A percentile compares a stretch with the other conserved stretches of the same genome.
Conservation (phyloP, 2,329 filamentous ascomycete species). For the Colletotrichum falcatum region DNA sequence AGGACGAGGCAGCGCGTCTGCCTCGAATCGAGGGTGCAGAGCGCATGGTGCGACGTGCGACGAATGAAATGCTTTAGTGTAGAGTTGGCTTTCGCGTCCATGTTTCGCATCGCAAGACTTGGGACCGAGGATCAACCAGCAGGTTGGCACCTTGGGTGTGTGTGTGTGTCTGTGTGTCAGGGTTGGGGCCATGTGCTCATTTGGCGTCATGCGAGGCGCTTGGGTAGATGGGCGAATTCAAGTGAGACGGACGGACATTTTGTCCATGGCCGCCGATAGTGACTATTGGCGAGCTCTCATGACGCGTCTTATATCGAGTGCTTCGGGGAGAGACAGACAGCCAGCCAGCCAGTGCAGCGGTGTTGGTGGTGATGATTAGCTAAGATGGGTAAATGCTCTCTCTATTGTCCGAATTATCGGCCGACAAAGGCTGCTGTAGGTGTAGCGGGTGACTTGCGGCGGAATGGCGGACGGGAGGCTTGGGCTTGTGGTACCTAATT, state of each 20-base stretch:
- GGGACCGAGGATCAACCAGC: constrained; percentile 10
- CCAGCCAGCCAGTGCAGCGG: background rate
- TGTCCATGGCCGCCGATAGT: constrained; percentile 13
- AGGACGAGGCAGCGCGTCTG: background rate
- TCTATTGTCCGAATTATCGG: constrained; percentile 22
- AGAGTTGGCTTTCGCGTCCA: constrained; percentile 28
- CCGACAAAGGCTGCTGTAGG: constrained; percentile 15
- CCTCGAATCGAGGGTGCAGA: background rate
- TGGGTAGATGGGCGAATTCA: background rate
- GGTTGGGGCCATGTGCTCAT: constrained; percentile 10
- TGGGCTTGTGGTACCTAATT: background rate
- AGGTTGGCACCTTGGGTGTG: too few species aligned
- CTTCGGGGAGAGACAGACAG: background rate
- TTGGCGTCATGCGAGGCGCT: constrained; percentile 18
- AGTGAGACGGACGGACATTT: constrained; percentile 35
- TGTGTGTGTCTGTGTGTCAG: background rate
- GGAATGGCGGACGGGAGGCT: constrained; percentile 27
- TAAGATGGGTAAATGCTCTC: background rate
- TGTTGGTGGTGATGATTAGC: background rate
- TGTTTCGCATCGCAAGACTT: constrained; percentile 36
- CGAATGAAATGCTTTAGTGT: background rate
- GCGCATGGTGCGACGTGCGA: constrained; percentile 16
- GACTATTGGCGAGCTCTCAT: constrained; percentile 20
- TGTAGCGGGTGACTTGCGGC: constrained; percentile 21
- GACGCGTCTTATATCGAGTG: background rate